phyloP scores from a whole-genome alignment of 2,329 filamentous ascomycete genomes.

The Macroventuria anomochaeta region DNA sequence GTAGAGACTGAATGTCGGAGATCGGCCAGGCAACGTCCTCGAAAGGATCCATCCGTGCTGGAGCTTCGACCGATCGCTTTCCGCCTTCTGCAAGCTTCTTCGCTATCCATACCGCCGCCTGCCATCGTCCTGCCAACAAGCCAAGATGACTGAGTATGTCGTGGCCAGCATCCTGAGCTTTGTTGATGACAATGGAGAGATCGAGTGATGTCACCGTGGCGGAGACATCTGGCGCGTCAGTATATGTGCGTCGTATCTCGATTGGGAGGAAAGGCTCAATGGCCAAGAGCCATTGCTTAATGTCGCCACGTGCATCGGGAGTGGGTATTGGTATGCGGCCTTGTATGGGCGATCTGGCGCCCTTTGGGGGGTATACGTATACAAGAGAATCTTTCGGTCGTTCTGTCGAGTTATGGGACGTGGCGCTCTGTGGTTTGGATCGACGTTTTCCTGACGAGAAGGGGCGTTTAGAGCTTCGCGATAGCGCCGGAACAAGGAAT shows the following conservation, averaged over 20 bases:
- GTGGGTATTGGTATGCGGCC: conserved; percentile 27
- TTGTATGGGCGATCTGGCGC: conserved; percentile 6
- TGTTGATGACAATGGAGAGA: conserved; percentile 34
- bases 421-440: conserved; percentile 12
- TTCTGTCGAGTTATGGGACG: conserved; percentile 1
- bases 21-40: conserved; percentile 28
- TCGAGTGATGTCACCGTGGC: conserved; percentile 34
- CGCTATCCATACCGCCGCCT: conserved; percentile 54
- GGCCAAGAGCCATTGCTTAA: conserved; percentile 43
- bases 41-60: conserved; percentile 24
- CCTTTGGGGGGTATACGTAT: conserved; percentile 18
- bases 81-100: conserved; percentile 51
- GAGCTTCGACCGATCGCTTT: conserved; percentile 15
- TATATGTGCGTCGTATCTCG: conserved; percentile 33
- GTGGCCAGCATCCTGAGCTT: conserved; percentile 37
- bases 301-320: conserved; percentile 29
- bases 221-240: conserved; percentile 16
- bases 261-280: conserved; percentile 49
- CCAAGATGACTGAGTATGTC: conserved; percentile 53
- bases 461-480: conserved; percentile 30
- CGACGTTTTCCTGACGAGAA: conserved; percentile 34
- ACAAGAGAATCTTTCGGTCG: background rate
- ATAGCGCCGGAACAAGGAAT: conserved; percentile 45
- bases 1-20: conserved; percentile 21
- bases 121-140: conserved; percentile 51